A percentile compares a stretch with the other conserved stretches of the same genome.
Conservation (phyloP, 768 basidiomycete species). For the Xanthoconium stramineum region DNA sequence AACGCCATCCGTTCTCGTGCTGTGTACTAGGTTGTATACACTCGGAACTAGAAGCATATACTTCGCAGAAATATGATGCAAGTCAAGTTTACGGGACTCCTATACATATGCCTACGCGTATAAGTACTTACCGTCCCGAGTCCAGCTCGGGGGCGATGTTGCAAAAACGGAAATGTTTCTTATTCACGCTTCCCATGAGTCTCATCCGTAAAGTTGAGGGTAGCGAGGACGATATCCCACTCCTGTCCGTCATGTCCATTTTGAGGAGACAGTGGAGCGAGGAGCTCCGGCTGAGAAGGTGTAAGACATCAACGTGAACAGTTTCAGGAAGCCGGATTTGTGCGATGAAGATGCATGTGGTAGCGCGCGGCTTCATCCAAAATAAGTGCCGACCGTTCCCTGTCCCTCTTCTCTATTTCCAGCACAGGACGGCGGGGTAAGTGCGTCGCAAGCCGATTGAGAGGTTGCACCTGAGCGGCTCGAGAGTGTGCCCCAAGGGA, state of each 20-base stretch:
- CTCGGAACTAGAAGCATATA: background rate
- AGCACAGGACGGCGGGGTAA: constrained; percentile 33
- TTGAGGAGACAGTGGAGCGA: constrained; percentile 3
- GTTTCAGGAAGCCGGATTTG: constrained; percentile 54
- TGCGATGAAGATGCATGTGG: constrained; percentile 53
- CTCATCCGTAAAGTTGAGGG: constrained; percentile 19
- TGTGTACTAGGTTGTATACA: constrained; percentile 24
- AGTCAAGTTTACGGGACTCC: too few relatives aligned
- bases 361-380: constrained; percentile 58
- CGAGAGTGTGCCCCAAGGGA: constrained; percentile 43
- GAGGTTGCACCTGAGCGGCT: constrained; percentile 42
- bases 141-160: constrained; percentile 9
- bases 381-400: constrained; percentile 36
- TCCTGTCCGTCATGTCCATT: constrained; percentile 18
- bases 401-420: constrained; percentile 36
- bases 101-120: background rate
- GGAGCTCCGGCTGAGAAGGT: constrained; percentile 23
- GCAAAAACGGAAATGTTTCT: background rate
- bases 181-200: background rate
- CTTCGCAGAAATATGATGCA: background rate
- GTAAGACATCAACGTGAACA: constrained; percentile 53
- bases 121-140: background rate
- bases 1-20: constrained; percentile 32
- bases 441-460: constrained; percentile 38
- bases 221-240: constrained; percentile 31